These are phyloP conservation scores for Cyberlindnera xylosilytica DNA, from an alignment of 805 yeast genomes.

Conservation along the genomic window DNA sequence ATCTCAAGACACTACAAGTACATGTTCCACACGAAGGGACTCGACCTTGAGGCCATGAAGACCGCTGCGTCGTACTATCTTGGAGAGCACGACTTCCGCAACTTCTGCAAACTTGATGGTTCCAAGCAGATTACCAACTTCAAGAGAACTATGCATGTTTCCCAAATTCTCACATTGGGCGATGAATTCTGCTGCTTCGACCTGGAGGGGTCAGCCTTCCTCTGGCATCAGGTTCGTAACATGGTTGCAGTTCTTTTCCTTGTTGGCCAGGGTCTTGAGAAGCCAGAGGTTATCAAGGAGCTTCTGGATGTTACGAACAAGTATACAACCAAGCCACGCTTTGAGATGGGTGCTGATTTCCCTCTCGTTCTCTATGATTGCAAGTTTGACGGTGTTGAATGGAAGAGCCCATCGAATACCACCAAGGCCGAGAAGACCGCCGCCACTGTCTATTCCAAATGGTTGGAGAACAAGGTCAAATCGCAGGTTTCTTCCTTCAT, in stretches of 20 bases:
- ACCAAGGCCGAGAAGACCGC: constrained; percentile 40
- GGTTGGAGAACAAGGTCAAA: constrained; percentile 57
- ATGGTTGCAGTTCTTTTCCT: constrained; percentile 83
- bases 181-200: constrained; percentile 61
- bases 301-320: constrained; percentile 51
- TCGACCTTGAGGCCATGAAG: constrained; percentile 67
- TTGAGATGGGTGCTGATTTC: constrained; percentile 85
- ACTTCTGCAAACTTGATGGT: constrained; percentile 93
- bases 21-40: constrained; percentile 50
- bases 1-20: constrained; percentile 82
- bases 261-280: constrained; percentile 77
- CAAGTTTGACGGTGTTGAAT: constrained; percentile 62
- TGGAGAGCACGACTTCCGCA: constrained; percentile 89
- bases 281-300: constrained; percentile 50
- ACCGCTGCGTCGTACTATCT: constrained; percentile 58
- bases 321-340: constrained; percentile 69
- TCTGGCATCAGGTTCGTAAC: constrained; percentile 98
- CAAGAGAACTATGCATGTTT: constrained; percentile 54
- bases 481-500: constrained; percentile 41
- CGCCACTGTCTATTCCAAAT: constrained; percentile 44
- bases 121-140: constrained; percentile 86
- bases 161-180: constrained; percentile 41
- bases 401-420: constrained; percentile 41
- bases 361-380: constrained; percentile 90
- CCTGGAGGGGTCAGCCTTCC: constrained; percentile 81